Conservation (phyloP, 768 basidiomycete genomes). For the Phallus indusiatus region DNA sequence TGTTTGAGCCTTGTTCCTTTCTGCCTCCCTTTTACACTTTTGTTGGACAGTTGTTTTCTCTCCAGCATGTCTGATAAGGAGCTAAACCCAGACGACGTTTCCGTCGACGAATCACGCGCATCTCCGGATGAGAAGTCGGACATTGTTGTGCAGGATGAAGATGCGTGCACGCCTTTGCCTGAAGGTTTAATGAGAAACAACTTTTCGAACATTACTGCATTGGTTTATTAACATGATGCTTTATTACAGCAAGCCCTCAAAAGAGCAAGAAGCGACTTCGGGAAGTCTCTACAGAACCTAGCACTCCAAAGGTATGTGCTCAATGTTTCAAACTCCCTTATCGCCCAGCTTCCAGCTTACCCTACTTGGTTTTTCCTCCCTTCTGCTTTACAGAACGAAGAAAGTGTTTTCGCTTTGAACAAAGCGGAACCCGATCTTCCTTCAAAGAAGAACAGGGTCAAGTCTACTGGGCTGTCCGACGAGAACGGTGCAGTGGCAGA, state of each 20-base stretch:
- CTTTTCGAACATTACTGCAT: background rate
- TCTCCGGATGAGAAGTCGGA: background rate
- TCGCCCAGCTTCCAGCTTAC: background rate
- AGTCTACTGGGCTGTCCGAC: conserved; percentile 13
- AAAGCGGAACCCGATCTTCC: background rate
- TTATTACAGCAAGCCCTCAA: background rate
- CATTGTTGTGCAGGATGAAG: background rate
- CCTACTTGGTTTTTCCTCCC: background rate
- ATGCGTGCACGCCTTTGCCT: conserved; percentile 4
- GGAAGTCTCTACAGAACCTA: conserved; percentile 3
- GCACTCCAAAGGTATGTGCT: background rate
- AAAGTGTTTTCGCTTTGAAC: background rate
- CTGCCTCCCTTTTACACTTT: background rate
- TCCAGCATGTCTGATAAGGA: conserved; percentile 2
- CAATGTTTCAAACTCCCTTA: background rate
- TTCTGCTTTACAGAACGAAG: conserved; percentile 4
- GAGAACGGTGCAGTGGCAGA: conserved; percentile 14
- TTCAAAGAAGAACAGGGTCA: conserved; percentile 6
- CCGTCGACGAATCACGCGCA: background rate
- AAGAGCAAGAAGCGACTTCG: conserved; percentile 7
- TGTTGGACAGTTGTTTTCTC: background rate
- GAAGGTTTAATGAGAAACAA: conserved; percentile 1
- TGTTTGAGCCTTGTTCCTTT: background rate
- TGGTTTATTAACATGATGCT: background rate
- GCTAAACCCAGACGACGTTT: background rate